phyloP scores from a whole-genome alignment of 164 flowering plant species.

The Chloranthus sessilifolius region DNA sequence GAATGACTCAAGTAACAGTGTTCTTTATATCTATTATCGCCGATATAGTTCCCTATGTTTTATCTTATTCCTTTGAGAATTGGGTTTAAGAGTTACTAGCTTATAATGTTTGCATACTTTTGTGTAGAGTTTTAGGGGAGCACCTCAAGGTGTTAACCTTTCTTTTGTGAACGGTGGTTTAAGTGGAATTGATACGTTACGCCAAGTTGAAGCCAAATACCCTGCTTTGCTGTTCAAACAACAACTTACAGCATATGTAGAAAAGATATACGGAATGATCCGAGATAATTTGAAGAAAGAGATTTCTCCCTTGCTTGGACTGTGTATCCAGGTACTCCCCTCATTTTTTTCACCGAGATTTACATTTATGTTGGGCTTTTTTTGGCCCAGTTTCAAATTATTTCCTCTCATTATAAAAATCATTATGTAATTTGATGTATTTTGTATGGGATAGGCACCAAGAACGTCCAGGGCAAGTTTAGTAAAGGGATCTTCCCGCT shows the following conservation, averaged over 20 bases:
- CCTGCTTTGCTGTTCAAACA: conserved; percentile 99
- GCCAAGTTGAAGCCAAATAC: conserved; percentile 98
- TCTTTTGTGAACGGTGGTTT: conserved; percentile 60
- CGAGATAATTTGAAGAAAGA: conserved; percentile 97
- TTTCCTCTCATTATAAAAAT: too few relatives aligned
- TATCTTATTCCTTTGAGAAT: conserved; percentile 1
- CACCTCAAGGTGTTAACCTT: conserved; percentile 86
- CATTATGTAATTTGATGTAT: too few relatives aligned
- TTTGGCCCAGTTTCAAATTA: too few relatives aligned
- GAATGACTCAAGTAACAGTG: conserved; percentile 83
- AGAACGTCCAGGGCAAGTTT: conserved; percentile 98
- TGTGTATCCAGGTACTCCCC: conserved; percentile 83
- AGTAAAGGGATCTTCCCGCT: conserved; percentile 88
- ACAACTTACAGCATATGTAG: conserved; percentile 98
- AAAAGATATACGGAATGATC: conserved; percentile 98
- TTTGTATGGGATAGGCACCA: conserved; percentile 84
- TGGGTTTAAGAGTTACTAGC: neutral
- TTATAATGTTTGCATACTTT: conserved; percentile 1
- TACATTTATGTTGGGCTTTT: too few relatives aligned
- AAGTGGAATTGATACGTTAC: conserved; percentile 68
- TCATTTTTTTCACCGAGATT: too few relatives aligned
- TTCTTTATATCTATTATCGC: neutral
- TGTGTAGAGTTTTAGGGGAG: conserved; percentile 82
- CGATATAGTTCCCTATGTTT: neutral
- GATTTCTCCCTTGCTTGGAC: conserved; percentile 92